Conservation (phyloP, 352 stramenopile species). For the Labyrinthula sp. region DNA sequence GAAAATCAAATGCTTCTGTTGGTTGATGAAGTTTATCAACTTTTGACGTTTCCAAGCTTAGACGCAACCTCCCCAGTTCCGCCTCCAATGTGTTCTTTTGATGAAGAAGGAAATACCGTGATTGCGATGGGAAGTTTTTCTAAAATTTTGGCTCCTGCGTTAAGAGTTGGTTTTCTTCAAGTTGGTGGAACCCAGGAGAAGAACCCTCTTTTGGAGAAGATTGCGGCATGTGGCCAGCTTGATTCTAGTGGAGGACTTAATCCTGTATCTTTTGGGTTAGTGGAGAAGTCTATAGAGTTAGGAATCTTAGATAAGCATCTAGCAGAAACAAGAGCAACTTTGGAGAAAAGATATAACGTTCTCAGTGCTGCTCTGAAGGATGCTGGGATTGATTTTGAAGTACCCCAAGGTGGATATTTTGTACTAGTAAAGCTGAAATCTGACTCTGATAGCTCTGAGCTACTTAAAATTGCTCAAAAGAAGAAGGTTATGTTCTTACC, state of each 20-base stretch:
- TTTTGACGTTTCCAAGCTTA: conserved; percentile 43
- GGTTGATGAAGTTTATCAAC: conserved; percentile 76
- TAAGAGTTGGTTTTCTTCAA: conserved; percentile 58
- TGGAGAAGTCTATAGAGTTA: conserved; percentile 43
- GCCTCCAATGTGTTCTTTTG: conserved; percentile 46
- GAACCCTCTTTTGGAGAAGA: conserved; percentile 39
- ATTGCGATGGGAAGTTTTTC: conserved; percentile 71
- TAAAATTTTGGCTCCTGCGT: conserved; percentile 70
- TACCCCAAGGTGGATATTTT: conserved; percentile 54
- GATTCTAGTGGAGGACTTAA: conserved; percentile 65
- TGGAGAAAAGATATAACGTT: conserved; percentile 8
- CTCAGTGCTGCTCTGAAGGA: conserved; percentile 42
- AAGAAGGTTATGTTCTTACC: conserved; percentile 51
- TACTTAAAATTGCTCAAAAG: conserved; percentile 39
- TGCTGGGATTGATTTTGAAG: conserved; percentile 38
- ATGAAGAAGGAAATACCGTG: conserved; percentile 41
- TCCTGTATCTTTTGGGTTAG: conserved; percentile 53
- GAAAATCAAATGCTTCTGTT: conserved; percentile 59
- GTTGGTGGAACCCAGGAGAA: conserved; percentile 13
- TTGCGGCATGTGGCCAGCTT: conserved; percentile 52
- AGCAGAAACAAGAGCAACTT: background rate
- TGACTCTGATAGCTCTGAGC: conserved; percentile 37
- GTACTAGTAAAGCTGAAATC: conserved; percentile 47
- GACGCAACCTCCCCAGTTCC: no score
- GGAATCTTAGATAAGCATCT: conserved; percentile 39